These are phyloP conservation scores for Epichloe festucae DNA, from an alignment of 2,329 filamentous ascomycete species.

Conservation along the genomic window DNA sequence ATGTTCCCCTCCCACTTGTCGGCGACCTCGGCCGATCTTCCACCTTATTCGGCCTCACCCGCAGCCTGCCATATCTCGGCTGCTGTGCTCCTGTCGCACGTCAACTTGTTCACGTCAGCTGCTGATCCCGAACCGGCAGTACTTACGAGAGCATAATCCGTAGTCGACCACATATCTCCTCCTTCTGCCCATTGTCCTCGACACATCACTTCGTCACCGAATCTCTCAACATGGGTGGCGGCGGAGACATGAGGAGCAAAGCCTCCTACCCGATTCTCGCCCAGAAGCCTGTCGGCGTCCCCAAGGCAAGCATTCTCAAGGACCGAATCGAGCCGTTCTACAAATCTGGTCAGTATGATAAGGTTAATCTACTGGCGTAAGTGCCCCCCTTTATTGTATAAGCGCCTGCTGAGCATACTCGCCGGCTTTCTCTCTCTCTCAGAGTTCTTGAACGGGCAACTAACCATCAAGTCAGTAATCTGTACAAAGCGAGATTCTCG, in stretches of 20 bases:
- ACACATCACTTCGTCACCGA: constrained; percentile 10
- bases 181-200: constrained; percentile 13
- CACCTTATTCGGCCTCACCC: background rate
- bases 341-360: constrained; percentile 62
- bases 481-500: constrained; percentile 32
- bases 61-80: background rate
- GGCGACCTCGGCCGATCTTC: background rate
- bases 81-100: background rate
- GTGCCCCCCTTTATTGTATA: constrained; percentile 15
- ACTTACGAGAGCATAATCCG: constrained; percentile 10
- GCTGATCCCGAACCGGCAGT: constrained; percentile 12
- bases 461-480: constrained; percentile 15
- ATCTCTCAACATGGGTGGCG: constrained; percentile 36
- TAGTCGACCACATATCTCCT: constrained; percentile 11
- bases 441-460: background rate
- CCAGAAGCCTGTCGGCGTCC: constrained; percentile 52
- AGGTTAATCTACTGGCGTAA: constrained; percentile 60
- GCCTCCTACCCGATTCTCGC: constrained; percentile 40
- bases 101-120: constrained; percentile 9
- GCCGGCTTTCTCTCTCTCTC: background rate
- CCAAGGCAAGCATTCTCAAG: constrained; percentile 75
- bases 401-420: background rate
- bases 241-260: constrained; percentile 28
- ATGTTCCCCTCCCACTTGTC: no score
- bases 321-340: constrained; percentile 76